Base-by-base conservation (phyloP, 345 rosid species). In the Ailanthus altissimus region DNA sequence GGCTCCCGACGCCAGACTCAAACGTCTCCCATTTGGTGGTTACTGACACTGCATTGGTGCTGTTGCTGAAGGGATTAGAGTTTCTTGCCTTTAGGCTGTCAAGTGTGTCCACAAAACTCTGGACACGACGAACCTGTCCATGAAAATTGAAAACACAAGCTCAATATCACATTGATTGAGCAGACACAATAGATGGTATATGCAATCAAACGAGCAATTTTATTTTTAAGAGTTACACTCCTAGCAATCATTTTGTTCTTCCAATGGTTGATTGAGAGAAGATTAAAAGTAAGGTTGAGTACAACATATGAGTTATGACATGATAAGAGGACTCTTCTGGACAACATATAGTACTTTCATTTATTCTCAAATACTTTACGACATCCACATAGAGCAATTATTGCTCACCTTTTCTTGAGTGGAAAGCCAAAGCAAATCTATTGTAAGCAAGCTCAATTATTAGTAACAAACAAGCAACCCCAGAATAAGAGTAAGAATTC, bases 21-120 rank as follows among this genome's bases (percentile, higher is more conserved):
- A 81, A 78, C 6, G 74, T 57, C 79, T 83, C 85, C 84, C 89
- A 75, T 74, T 70, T 72, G 74, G 79, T 81, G 47, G 75, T 78
- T 47, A 72, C 61, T 8, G 83, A 77, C 6, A 74, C 78, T 73
- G 82, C 79, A 46, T 68, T 83, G 75, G 78, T 43, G 26, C 72
- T 15, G 23, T 18, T 78, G 64, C 75, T 8, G 50, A 81, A 71
- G 21, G 84, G 82, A 50, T 64, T 60, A 0, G 78, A 49, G 80
- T 85, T 86, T 83, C 81, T 82, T 8, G 76, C 81, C 83, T 83
- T 88, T 67, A 84, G 40, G 66, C 56, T 60, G 78, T 87, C 90
- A 2, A 87, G 47, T 8, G 65, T 79, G 53, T 83, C 91, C 62
- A 87, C 80, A 6, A 80, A 73, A 71, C 83, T 81, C 78, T 85